A percentile compares a stretch with the other conserved stretches of the same genome.
phyloP scores from a whole-genome alignment of 2,329 filamentous ascomycete species.

The Arthrobotrys sphaeroides region DNA sequence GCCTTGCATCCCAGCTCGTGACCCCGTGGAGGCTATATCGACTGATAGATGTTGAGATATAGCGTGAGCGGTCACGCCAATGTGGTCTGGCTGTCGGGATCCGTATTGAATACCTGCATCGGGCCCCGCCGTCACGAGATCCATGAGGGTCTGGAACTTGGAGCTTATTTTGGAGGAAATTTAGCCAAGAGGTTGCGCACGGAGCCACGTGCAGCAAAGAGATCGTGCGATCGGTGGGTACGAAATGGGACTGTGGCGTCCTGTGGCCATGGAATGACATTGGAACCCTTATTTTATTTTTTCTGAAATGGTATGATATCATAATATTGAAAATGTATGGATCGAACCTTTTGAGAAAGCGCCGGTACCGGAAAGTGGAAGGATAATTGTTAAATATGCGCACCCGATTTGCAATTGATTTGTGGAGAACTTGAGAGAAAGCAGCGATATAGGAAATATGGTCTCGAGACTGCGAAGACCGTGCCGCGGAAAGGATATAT shows the following conservation, averaged over 20 bases:
- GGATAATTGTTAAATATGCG: background rate
- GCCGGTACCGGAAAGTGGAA: background rate
- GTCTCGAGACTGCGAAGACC: background rate
- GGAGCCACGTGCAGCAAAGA: background rate
- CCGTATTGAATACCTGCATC: slow-evolving; percentile 13
- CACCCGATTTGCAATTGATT: slow-evolving; percentile 12
- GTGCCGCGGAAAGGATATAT: background rate
- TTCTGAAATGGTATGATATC: slow-evolving; percentile 15
- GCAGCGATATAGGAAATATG: slow-evolving; percentile 9
- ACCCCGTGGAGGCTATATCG: slow-evolving; percentile 16
- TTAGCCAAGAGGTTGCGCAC: background rate
- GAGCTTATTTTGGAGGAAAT: background rate
- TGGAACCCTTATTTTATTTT: too few relatives aligned
- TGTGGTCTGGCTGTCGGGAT: slow-evolving; percentile 31
- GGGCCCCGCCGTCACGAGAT: slow-evolving; percentile 10
- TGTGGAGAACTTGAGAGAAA: background rate
- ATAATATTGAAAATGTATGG: background rate
- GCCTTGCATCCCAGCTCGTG: slow-evolving; percentile 5
- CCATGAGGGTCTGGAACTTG: slow-evolving; percentile 4
- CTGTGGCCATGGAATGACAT: background rate
- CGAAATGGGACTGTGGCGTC: background rate
- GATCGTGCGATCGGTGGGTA: slow-evolving; percentile 13
- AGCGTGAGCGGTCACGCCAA: slow-evolving; percentile 32
- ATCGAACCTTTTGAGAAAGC: too few relatives aligned
- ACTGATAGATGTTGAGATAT: slow-evolving; percentile 17